A percentile compares a stretch with the other conserved stretches of the same genome.
Evolutionary conservation across 163 green algal genomes (phyloP).

Genomic region (Scenedesmus sp.): DNA sequence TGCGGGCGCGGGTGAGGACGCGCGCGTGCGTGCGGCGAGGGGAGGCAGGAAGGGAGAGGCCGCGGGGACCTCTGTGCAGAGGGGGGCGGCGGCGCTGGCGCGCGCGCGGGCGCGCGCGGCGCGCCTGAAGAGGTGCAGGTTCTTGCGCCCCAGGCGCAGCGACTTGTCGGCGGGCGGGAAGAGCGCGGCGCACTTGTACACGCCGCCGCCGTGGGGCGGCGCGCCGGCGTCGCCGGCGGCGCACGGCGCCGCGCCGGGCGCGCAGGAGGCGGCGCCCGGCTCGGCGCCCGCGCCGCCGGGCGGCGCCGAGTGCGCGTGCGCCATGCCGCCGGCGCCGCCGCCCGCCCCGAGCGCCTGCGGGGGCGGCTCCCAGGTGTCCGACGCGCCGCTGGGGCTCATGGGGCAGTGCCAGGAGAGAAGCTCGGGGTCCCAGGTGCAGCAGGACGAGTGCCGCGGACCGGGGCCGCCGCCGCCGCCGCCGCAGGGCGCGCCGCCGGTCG

Average conservation of each 20-base stretch:
- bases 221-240: no score
- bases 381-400: constrained; percentile 39
- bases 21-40: no score
- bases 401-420: constrained; percentile 40
- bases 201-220: no score
- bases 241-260: neutral
- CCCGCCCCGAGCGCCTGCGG: neutral
- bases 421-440: constrained; percentile 32
- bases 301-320: neutral
- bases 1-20: no score
- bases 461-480: neutral
- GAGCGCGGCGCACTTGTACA: constrained; percentile 57
- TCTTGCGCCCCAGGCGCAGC: constrained; percentile 69
- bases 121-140: constrained; percentile 82
- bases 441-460: no score
- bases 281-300: neutral
- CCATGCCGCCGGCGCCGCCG: neutral
- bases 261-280: neutral
- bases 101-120: no score
- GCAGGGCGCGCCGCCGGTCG: no score
- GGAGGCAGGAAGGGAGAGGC: no score
- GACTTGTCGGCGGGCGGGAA: constrained; percentile 65
- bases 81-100: no score
- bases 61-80: no score
- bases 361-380: constrained; percentile 16